Evolutionary conservation across 345 rosid genomes (phyloP).

Genomic region (Linum usitatissimum): DNA sequence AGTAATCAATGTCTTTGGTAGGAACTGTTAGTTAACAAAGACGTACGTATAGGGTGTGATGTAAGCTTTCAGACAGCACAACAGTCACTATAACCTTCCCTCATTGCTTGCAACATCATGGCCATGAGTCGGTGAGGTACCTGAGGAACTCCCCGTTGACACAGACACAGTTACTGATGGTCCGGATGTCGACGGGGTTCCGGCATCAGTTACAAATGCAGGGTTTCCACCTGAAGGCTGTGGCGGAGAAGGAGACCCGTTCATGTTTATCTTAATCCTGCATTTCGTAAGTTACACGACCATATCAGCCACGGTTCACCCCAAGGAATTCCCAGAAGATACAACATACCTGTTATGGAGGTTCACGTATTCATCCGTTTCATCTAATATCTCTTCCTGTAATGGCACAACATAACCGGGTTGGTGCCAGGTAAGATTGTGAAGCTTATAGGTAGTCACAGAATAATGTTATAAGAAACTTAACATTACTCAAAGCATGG

Average conservation of each 20-base stretch:
- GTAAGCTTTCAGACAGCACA: neutral
- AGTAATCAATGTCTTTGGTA: too few species aligned
- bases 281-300: conserved; percentile 12
- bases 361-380: conserved; percentile 89
- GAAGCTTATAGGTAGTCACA: too few species aligned
- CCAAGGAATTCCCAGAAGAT: neutral
- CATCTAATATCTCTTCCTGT: conserved; percentile 96
- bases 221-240: conserved; percentile 22
- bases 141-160: conserved; percentile 14
- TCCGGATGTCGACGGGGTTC: conserved; percentile 16
- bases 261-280: conserved; percentile 84
- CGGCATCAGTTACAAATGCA: conserved; percentile 19
- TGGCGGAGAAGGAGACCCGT: conserved; percentile 40
- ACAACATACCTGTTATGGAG: conserved; percentile 59
- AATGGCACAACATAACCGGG: conserved; percentile 14
- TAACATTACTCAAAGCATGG: too few species aligned
- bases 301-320: neutral
- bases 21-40: too few species aligned
- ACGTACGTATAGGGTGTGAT: too few species aligned
- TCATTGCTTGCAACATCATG: conserved; percentile 14
- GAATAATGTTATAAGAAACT: too few species aligned
- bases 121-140: conserved; percentile 14
- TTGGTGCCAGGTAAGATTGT: too few species aligned
- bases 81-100: conserved; percentile 3
- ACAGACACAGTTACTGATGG: conserved; percentile 15